Conservation (phyloP, 2,329 filamentous ascomycete genomes). For the Alternaria triticina region DNA sequence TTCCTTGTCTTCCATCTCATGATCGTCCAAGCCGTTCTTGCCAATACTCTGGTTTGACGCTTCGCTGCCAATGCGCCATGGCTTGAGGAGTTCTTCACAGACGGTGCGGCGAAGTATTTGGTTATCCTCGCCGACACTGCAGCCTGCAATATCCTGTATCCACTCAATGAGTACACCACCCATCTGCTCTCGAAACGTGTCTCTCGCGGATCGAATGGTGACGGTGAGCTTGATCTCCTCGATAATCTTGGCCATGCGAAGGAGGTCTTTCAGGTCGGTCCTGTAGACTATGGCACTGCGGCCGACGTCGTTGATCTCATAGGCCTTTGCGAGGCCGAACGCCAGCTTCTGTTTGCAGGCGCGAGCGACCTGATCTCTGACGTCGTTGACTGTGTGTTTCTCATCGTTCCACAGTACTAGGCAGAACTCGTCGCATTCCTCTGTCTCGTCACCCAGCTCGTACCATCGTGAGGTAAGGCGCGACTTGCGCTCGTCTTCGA, state of each 20-base stretch:
- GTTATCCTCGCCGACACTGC: slow-evolving; percentile 80
- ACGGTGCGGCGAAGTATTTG: slow-evolving; percentile 80
- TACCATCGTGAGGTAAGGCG: slow-evolving; percentile 80
- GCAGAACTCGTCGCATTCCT: slow-evolving; percentile 76
- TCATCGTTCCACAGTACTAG: slow-evolving; percentile 97
- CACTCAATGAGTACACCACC: slow-evolving; percentile 97
- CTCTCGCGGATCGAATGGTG: slow-evolving; percentile 88
- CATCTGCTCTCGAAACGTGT: slow-evolving; percentile 98
- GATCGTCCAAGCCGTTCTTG: slow-evolving; percentile 80
- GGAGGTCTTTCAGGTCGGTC: slow-evolving; percentile 72
- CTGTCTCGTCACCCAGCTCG: slow-evolving; percentile 61
- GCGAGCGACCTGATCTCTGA: slow-evolving; percentile 85
- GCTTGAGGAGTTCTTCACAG: slow-evolving; percentile 88
- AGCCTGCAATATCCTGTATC: slow-evolving; percentile 91
- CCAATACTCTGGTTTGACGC: slow-evolving; percentile 81
- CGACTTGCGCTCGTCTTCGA: slow-evolving; percentile 80
- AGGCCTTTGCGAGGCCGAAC: slow-evolving; percentile 76
- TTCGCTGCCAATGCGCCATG: slow-evolving; percentile 85
- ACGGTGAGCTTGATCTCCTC: slow-evolving; percentile 97
- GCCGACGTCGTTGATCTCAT: slow-evolving; percentile 88
- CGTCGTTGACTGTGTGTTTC: slow-evolving; percentile 94
- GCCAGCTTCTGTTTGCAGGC: slow-evolving; percentile 77
- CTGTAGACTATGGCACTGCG: slow-evolving; percentile 83
- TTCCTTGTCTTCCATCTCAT: slow-evolving; percentile 67
- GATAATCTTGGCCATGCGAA: slow-evolving; percentile 82